Evolutionary conservation across 345 rosid species (phyloP), one percentile per base, ranked within the genome.

Genomic region (Laguncularia racemosa): DNA sequence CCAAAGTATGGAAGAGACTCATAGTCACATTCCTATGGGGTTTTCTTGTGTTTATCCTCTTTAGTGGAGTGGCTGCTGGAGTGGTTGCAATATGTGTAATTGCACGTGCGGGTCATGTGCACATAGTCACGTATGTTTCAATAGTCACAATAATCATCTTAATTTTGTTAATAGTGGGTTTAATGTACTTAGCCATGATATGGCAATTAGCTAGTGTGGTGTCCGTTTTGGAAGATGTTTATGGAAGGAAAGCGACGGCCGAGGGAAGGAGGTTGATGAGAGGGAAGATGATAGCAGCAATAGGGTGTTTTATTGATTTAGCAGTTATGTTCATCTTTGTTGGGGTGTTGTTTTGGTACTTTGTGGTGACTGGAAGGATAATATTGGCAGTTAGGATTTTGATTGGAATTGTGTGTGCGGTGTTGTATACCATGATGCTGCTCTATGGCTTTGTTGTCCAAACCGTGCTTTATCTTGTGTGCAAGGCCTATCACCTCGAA

Each of bases 401-500:
- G 0, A 65, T 26, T 49, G 84, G 81, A 46, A 28, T 73, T 3
- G 19, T 68, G 17, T 84, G 81, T 23, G 50, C 69, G n/a, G 21
- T 75, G 71, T 16, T 84, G 68, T 57, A 74, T 12, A 45, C 55
- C 46, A 60, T 18, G 48, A 38, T 74, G 70, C 63, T 64, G n/a
- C 57, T 81, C 26, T 59, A 74, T 28, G 71, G 64, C 43, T 64
- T 78, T 20, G 90, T 84, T 0, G 58, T 71, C 16, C 81, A 77
- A 21, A 76, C 90, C 0, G 81, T 78, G 53, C 54, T 78, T 13
- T 84, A 84, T 74, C 74, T 84, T 16, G 81, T 78, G 20, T 81
- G 90, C 73, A 84, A 84, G 58, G 76, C 86, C 0, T 58, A 74
- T 44, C 86, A 84, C 65, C 82, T 63, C 46, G 79, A 84, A 48